Percentiles rank a stretch among this genome's conserved stretches.
Evolutionary conservation across 345 rosid species (phyloP).

Genomic region (Balakata baccata): DNA sequence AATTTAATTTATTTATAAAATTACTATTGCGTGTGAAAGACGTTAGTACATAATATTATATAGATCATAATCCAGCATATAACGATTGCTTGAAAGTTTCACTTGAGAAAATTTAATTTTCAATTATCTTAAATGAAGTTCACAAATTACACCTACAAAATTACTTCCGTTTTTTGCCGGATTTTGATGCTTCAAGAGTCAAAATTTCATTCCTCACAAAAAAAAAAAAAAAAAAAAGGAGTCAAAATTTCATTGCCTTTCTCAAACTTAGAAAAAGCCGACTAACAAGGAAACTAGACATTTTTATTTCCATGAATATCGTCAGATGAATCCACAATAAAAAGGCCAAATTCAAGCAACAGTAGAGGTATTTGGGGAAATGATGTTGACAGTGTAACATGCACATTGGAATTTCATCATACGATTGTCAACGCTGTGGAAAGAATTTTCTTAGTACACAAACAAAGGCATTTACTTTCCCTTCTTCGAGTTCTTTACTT

Average conservation of each 20-base stretch:
- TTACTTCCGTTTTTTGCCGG: neutral
- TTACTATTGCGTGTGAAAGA: too few species aligned
- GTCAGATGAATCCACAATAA: neutral
- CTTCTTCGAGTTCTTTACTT: neutral
- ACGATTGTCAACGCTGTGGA: neutral
- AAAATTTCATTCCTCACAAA: neutral
- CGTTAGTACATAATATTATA: too few species aligned
- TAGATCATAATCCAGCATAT: too few species aligned
- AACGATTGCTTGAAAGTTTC: too few species aligned
- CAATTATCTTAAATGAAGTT: too few species aligned
- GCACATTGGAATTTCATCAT: neutral
- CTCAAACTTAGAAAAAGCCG: neutral
- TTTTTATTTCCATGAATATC: constrained; percentile 4
- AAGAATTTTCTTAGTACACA: neutral
- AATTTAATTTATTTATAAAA: too few species aligned
- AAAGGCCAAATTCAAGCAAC: neutral
- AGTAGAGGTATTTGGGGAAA: neutral
- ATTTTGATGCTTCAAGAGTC: neutral
- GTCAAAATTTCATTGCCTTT: neutral
- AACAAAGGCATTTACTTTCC: neutral
- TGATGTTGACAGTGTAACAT: neutral
- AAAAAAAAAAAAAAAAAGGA: too few species aligned
- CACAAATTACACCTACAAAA: too few species aligned
- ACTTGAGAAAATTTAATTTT: too few species aligned
- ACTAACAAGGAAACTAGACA: neutral